Percentiles rank a stretch among this genome's conserved stretches.
Evolutionary conservation across 1,284 basidiomycete genomes (phyloP).

Genomic region (Sanguinoderma infundibulare): DNA sequence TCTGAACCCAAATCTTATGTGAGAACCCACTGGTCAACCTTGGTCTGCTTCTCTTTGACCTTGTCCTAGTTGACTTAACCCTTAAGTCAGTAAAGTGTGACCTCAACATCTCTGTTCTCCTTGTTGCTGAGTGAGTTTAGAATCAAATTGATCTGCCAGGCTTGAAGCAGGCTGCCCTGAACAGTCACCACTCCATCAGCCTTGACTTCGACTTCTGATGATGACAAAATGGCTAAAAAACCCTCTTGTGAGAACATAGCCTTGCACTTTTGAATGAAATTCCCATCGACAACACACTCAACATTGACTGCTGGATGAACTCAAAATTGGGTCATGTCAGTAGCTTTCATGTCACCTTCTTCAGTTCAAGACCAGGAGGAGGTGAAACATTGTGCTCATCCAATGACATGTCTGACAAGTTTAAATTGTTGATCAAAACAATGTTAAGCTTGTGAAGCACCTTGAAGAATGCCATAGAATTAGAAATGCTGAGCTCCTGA

Average conservation of each 20-base stretch:
- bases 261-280: constrained; percentile 60
- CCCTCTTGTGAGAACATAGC: constrained; percentile 48
- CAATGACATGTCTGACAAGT: constrained; percentile 74
- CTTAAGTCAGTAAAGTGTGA: constrained; percentile 77
- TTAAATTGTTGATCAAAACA: constrained; percentile 75
- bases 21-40: constrained; percentile 73
- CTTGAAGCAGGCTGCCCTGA: constrained; percentile 59
- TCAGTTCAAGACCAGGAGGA: constrained; percentile 53
- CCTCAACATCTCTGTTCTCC: constrained; percentile 78
- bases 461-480: constrained; percentile 1
- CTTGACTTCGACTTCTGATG: constrained; percentile 38
- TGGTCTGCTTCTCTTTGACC: constrained; percentile 69
- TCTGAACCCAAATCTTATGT: constrained; percentile 42
- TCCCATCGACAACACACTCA: constrained; percentile 81
- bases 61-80: constrained; percentile 79
- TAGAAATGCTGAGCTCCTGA: not conserved
- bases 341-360: constrained; percentile 58
- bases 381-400: constrained; percentile 39
- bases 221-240: constrained; percentile 50
- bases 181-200: constrained; percentile 24
- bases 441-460: constrained; percentile 51
- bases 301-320: constrained; percentile 67
- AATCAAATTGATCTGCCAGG: constrained; percentile 82
- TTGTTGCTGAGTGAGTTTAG: constrained; percentile 78
- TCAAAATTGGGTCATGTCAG: constrained; percentile 78